Evolutionary conservation across 768 basidiomycete genomes (phyloP).

Genomic region (Strobilomyces echinocephalus): DNA sequence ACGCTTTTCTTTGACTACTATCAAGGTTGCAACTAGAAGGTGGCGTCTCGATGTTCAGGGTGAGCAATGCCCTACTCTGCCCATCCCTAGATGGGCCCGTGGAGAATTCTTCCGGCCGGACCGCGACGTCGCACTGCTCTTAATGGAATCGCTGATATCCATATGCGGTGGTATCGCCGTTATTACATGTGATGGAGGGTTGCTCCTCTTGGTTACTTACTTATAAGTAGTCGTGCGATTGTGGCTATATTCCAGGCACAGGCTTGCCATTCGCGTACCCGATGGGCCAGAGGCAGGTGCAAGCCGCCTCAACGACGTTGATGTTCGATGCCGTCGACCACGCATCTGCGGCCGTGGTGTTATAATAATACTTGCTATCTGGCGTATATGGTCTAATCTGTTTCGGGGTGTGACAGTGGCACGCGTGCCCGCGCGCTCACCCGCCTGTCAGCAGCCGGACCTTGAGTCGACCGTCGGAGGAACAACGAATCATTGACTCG

Average conservation of each 20-base stretch:
- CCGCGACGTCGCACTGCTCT: constrained; percentile 3
- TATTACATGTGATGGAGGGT: constrained; percentile 7
- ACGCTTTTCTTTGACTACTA: constrained; percentile 11
- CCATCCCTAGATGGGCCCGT: constrained; percentile 15
- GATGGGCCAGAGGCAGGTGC: constrained; percentile 11
- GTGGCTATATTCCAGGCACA: constrained; percentile 17
- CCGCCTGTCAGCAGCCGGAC: constrained; percentile 15
- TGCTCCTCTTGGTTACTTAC: constrained; percentile 8
- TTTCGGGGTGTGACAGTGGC: constrained; percentile 9
- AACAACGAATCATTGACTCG: neutral
- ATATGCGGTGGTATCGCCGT: constrained; percentile 9
- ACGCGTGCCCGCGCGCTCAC: constrained; percentile 1
- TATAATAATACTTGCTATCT: constrained; percentile 16
- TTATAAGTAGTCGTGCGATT: constrained; percentile 6
- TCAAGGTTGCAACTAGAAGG: constrained; percentile 15
- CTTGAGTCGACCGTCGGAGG: constrained; percentile 6
- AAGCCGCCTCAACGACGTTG: neutral
- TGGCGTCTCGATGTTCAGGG: constrained; percentile 21
- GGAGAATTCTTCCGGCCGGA: constrained; percentile 12
- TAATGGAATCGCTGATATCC: neutral
- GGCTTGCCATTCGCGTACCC: constrained; percentile 7
- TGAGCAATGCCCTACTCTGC: constrained; percentile 2
- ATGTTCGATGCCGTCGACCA: constrained; percentile 12
- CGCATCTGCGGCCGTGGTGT: neutral
- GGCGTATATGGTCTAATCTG: neutral